Conservation (phyloP, 805 yeast species). For the Priceomyces carsonii region DNA sequence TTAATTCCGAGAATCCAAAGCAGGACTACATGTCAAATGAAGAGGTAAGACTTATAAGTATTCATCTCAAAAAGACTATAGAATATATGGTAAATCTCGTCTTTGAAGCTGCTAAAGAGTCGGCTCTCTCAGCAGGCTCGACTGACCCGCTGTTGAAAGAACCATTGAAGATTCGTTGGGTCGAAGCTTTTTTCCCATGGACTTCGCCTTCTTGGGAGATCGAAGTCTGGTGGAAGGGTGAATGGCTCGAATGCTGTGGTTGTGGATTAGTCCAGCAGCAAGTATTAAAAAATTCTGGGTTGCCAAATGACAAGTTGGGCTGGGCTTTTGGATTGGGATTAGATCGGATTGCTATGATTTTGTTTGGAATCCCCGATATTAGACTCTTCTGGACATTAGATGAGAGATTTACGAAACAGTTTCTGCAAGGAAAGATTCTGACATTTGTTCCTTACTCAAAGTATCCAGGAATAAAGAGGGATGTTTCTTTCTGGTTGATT, state of each 20-base stretch:
- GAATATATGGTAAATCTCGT: slow-evolving; percentile 83
- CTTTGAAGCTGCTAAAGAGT: slow-evolving; percentile 66
- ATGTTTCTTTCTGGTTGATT: slow-evolving; percentile 90
- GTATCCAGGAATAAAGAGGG: slow-evolving; percentile 84
- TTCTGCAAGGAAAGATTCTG: slow-evolving; percentile 60
- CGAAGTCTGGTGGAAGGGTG: slow-evolving; percentile 98
- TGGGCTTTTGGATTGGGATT: slow-evolving; percentile 99
- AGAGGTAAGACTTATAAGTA: slow-evolving; percentile 68
- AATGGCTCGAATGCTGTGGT: slow-evolving; percentile 97
- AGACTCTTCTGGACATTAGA: slow-evolving; percentile 90
- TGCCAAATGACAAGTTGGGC: slow-evolving; percentile 62
- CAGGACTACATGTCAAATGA: slow-evolving; percentile 71
- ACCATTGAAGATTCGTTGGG: slow-evolving; percentile 90
- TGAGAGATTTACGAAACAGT: slow-evolving; percentile 74
- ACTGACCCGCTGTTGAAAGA: slow-evolving; percentile 59
- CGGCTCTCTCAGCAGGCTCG: slow-evolving; percentile 62
- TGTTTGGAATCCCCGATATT: slow-evolving; percentile 94
- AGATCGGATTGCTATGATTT: slow-evolving; percentile 92
- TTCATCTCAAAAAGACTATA: slow-evolving; percentile 81
- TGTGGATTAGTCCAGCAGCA: slow-evolving; percentile 86
- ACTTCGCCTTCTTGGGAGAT: slow-evolving; percentile 98
- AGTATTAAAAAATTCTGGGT: slow-evolving; percentile 73
- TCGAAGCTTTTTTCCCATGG: slow-evolving; percentile 96
- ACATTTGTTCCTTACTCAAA: slow-evolving; percentile 87
- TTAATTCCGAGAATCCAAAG: slow-evolving; percentile 68